Base-by-base conservation (phyloP, 169 alveolate genomes). In the Eimeria acervulina region DNA sequence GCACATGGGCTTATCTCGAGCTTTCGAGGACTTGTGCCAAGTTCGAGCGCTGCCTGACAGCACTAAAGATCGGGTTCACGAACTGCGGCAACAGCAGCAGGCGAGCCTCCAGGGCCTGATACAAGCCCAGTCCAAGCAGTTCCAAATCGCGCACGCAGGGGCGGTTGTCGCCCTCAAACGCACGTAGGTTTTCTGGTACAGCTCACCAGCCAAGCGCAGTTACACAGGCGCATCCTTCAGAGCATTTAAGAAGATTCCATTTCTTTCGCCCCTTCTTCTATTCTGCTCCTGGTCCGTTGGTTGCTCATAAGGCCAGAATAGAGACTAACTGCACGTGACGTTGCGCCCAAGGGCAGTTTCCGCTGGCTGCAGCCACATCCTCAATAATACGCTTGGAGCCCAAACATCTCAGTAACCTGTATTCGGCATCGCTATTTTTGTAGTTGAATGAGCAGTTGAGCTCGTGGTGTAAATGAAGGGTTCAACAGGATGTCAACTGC, bases 91-190 rank as follows among this genome's bases (percentile, higher is more conserved):
- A 5, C 80, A 87, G 66, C 94, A 61, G 51, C 83, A 87, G 74
- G 94, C 66, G 8, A 5, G 83, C 40, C 40, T 87, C 28, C 94
- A 87, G 94, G 28, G 6, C 42, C 38, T 63, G 26, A 23, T 87
- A 19, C 84, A 59, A 36, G 1, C 61, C 26, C 66, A 87, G 31
- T 36, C 61, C 26, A 87, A 87, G 68, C 70, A 87, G 83, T 61
- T 87, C 83, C 78, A 40, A 13, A 51, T 87, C 63, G 78, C 94
- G 15, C 94, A 87, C 33, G 80, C 94, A 8, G 63, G 33, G 28
- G 63, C 83, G 42, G 94, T 87, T 59, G 94, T 87, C 8, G 94
- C 40, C 83, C 63, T 87, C 42, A 87, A 87, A 40, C 94, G 94
- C 83, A 87, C 31, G 94, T 87, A 87, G 36, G 94, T 87, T 63